Conservation (phyloP, 1,284 basidiomycete species). For the Tylopilus orsonianus region DNA sequence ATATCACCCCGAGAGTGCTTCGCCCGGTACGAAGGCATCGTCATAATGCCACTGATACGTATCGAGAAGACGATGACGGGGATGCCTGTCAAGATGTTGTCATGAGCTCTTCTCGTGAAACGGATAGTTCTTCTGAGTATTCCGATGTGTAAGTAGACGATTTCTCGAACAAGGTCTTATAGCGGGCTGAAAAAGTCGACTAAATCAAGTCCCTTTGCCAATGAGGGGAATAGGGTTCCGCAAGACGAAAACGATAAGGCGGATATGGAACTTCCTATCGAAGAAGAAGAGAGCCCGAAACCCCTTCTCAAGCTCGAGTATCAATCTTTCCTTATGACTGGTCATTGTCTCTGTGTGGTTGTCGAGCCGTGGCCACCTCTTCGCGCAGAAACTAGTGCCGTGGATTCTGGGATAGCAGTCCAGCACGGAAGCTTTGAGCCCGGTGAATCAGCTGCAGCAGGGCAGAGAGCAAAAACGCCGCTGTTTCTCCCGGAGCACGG, state of each 20-base stretch:
- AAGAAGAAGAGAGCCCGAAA: slow-evolving; percentile 67
- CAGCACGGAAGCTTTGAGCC: slow-evolving; percentile 39
- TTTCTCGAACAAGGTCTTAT: neutral
- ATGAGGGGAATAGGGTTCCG: neutral
- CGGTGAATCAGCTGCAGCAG: slow-evolving; percentile 13
- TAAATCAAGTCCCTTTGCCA: slow-evolving; percentile 1
- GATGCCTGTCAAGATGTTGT: slow-evolving; percentile 23
- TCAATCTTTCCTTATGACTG: slow-evolving; percentile 64
- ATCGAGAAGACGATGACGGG: slow-evolving; percentile 29
- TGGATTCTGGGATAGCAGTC: slow-evolving; percentile 27
- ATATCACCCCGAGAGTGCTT: slow-evolving; percentile 8
- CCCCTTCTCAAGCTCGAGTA: slow-evolving; percentile 63
- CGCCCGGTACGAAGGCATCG: slow-evolving; percentile 31
- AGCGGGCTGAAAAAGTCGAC: slow-evolving; percentile 5
- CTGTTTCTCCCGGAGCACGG: slow-evolving; percentile 68
- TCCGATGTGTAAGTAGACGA: slow-evolving; percentile 7
- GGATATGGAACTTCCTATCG: slow-evolving; percentile 31
- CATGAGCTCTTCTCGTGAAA: slow-evolving; percentile 13
- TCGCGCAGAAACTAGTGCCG: slow-evolving; percentile 38
- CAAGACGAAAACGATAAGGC: slow-evolving; percentile 1
- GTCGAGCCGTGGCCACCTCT: slow-evolving; percentile 73
- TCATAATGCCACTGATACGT: slow-evolving; percentile 20
- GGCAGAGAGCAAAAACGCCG: slow-evolving; percentile 48
- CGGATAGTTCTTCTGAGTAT: neutral
- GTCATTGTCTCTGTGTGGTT: slow-evolving; percentile 71